Conservation (phyloP, 1,284 basidiomycete species). For the Macrocystidia cucumis region DNA sequence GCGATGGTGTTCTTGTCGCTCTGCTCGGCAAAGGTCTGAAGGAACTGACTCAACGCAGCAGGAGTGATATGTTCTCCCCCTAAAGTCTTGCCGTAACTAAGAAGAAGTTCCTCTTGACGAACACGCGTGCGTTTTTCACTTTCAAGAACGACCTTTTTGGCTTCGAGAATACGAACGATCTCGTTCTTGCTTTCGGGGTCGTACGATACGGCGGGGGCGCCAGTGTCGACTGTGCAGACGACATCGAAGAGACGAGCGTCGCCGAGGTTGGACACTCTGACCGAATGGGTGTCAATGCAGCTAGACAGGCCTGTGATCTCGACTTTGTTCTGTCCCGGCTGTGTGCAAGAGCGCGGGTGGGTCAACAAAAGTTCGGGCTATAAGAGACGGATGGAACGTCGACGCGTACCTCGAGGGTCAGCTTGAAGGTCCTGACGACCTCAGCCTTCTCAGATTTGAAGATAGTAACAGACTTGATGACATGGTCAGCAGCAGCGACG, state of each 20-base stretch:
- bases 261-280: conserved; percentile 38
- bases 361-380: neutral
- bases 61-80: conserved; percentile 34
- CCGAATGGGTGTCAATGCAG: conserved; percentile 38
- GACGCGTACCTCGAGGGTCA: conserved; percentile 24
- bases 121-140: conserved; percentile 28
- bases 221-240: conserved; percentile 26
- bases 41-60: conserved; percentile 27
- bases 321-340: conserved; percentile 44
- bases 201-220: conserved; percentile 12
- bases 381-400: neutral
- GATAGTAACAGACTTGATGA: conserved; percentile 34
- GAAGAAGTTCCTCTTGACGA: conserved; percentile 31
- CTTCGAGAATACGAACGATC: conserved; percentile 24
- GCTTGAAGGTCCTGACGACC: conserved; percentile 28
- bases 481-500: conserved; percentile 21
- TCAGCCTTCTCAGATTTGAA: conserved; percentile 35
- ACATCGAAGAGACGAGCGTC: conserved; percentile 41
- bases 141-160: conserved; percentile 24
- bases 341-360: neutral
- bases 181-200: conserved; percentile 20
- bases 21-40: conserved; percentile 32
- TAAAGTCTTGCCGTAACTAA: conserved; percentile 34
- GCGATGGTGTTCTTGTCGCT: conserved; percentile 27
- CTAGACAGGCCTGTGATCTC: conserved; percentile 37